Conservation (phyloP, 192 early-diverging fungal species). For the Coemansia sp. region DNA sequence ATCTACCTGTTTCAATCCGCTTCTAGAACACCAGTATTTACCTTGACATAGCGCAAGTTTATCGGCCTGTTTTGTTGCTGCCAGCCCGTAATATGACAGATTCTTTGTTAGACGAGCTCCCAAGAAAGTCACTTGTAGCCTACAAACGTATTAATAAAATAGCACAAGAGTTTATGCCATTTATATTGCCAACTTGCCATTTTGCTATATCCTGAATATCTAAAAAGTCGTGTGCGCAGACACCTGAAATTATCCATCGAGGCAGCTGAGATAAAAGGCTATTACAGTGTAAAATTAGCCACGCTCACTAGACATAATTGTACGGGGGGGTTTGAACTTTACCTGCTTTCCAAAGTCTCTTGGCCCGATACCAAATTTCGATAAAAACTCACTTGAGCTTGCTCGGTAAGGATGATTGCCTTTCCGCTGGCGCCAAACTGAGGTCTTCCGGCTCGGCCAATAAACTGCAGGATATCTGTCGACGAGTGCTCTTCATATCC, state of each 20-base stretch:
- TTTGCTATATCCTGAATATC: constrained; percentile 16
- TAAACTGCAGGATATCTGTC: constrained; percentile 71
- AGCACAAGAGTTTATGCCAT: not conserved
- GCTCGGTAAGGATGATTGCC: constrained; percentile 65
- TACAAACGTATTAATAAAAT: not conserved
- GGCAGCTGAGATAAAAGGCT: constrained; percentile 59
- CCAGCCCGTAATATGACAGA: constrained; percentile 12
- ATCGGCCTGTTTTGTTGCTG: not conserved
- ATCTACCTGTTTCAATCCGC: too few relatives aligned
- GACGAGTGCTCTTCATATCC: constrained; percentile 57
- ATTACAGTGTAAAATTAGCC: constrained; percentile 9
- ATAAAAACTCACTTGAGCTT: constrained; percentile 42
- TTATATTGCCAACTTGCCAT: constrained; percentile 14
- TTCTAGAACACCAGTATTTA: too few relatives aligned
- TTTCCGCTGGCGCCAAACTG: constrained; percentile 68
- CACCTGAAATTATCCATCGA: constrained; percentile 46
- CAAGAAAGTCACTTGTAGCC: constrained; percentile 47
- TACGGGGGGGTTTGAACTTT: constrained; percentile 6
- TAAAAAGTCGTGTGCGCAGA: constrained; percentile 30
- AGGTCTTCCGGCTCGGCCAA: constrained; percentile 71
- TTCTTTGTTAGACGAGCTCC: constrained; percentile 16
- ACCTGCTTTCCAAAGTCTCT: constrained; percentile 66
- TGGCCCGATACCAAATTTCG: constrained; percentile 58
- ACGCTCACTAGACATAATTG: too few relatives aligned
- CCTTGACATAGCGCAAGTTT: too few relatives aligned